Evolutionary conservation across 2,329 filamentous ascomycete genomes (phyloP).

Genomic region (Apiospora rasikravindrae): DNA sequence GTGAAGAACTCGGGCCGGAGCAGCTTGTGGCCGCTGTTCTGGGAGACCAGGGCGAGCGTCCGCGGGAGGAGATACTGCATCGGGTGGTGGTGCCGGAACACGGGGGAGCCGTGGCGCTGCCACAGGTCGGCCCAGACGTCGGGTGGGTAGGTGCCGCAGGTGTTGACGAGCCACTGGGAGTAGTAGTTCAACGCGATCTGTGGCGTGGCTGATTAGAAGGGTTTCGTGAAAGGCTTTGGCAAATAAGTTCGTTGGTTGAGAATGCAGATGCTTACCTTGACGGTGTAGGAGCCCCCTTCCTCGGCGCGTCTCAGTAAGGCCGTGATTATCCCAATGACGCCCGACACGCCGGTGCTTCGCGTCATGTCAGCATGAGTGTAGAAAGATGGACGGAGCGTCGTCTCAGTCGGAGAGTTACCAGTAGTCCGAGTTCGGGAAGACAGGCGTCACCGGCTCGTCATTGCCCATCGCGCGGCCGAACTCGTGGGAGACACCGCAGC

Average conservation of each 20-base stretch:
- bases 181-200: slow-evolving; percentile 48
- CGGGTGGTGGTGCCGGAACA: slow-evolving; percentile 57
- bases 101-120: slow-evolving; percentile 48
- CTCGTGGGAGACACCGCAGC: slow-evolving; percentile 49
- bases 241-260: not conserved
- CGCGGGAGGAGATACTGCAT: slow-evolving; percentile 49
- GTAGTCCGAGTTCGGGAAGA: slow-evolving; percentile 39
- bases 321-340: slow-evolving; percentile 46
- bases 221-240: not conserved
- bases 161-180: slow-evolving; percentile 47
- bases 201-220: not conserved
- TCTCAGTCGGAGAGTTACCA: slow-evolving; percentile 26
- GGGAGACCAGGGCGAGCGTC: slow-evolving; percentile 45
- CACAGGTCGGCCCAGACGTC: slow-evolving; percentile 55
- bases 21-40: slow-evolving; percentile 43
- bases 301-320: slow-evolving; percentile 46
- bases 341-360: slow-evolving; percentile 46
- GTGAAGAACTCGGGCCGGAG: slow-evolving; percentile 57
- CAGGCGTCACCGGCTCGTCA: slow-evolving; percentile 37
- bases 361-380: not conserved
- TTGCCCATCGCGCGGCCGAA: slow-evolving; percentile 50
- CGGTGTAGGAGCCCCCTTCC: slow-evolving; percentile 45
- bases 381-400: not conserved
- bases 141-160: slow-evolving; percentile 44
- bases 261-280: slow-evolving; percentile 44